A percentile compares a stretch with the other conserved stretches of the same genome.
Evolutionary conservation across 2,329 filamentous ascomycete genomes (phyloP).

Genomic region (Trichoderma aggressivum): DNA sequence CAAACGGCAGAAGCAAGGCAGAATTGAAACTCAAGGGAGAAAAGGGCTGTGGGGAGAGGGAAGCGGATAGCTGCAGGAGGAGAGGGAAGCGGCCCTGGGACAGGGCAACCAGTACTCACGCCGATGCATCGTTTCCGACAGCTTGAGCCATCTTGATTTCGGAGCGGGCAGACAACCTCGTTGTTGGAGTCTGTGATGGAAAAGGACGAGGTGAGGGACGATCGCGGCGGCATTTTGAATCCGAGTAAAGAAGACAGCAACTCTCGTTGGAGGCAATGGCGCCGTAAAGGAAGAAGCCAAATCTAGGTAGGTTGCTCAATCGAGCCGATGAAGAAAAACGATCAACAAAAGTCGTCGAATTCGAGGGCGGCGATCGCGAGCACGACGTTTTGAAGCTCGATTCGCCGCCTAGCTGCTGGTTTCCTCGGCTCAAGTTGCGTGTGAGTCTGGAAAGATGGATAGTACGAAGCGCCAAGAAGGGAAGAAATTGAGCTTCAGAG

Average conservation of each 20-base stretch:
- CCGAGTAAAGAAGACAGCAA: constrained; percentile 42
- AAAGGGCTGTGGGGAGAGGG: not conserved
- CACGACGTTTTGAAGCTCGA: constrained; percentile 9
- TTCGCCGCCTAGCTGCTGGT: constrained; percentile 13
- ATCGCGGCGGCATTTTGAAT: constrained; percentile 82
- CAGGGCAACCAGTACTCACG: constrained; percentile 61
- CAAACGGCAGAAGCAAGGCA: not conserved
- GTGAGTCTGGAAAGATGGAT: not conserved
- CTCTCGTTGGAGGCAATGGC: constrained; percentile 22
- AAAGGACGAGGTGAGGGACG: constrained; percentile 83
- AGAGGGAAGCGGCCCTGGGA: not conserved
- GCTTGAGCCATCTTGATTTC: constrained; percentile 92
- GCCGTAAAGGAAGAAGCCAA: constrained; percentile 22
- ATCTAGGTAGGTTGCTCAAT: constrained; percentile 28
- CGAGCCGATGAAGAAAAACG: constrained; percentile 24
- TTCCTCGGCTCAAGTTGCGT: not conserved
- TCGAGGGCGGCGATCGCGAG: constrained; percentile 28
- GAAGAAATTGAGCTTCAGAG: not conserved
- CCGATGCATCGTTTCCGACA: constrained; percentile 97
- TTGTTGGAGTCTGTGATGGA: constrained; percentile 89
- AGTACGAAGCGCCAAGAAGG: not conserved
- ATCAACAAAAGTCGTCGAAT: constrained; percentile 25
- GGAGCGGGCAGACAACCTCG: constrained; percentile 93
- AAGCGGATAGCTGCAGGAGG: not conserved
- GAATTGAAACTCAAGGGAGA: not conserved